Evolutionary conservation across 164 flowering plant species (phyloP), one percentile per base, ranked within the genome.

Genomic region (Macadamia tetraphylla): DNA sequence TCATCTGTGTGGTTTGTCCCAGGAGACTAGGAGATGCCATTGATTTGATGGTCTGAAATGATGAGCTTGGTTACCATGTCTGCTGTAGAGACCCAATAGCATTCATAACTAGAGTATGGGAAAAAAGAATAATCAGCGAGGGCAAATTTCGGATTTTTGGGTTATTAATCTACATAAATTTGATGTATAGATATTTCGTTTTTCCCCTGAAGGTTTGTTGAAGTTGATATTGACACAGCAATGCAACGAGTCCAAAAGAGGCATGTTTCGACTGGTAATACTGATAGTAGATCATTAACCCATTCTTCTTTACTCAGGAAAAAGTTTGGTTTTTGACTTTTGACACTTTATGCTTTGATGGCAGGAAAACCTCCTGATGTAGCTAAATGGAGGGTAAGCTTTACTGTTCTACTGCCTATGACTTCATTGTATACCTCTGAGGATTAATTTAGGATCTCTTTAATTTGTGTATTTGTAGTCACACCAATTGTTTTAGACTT

Each of bases 371-470:
- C 91, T 58, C 88, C 84, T 11, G 94, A 94, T 70, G 80, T 81
- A 66, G 98, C 98, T 51, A 81, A 87, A 73, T 85, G 88, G 91
- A 79, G 97, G 89, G 98, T 94, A 88, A 79, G 81, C 23, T 43
- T 60, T 17, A 55, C 30, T 43, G 6, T 29, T 67, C 13, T 35
- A 12, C 40, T 52, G n/a, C 63, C 57, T 69, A 49, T 52, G 8
- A 59, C 10, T 58, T 30, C 14, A 15, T 30, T 58, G 7, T 30
- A 59, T 57, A 5, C 29, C 9, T 46, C 51, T 8, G 12, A 46
- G 51, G 13, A 46, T 35, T 35, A 35, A 35, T 35, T 35, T 35
- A 35, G 40, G 3, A 35, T 5, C 40, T 35, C 51, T 11, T 46
- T 8, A 11, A 46, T 11, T 46, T 8, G 51, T 46, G 51, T 65